Conservation (phyloP, 371 early-diverging fungal genomes). For the Circinella minor region DNA sequence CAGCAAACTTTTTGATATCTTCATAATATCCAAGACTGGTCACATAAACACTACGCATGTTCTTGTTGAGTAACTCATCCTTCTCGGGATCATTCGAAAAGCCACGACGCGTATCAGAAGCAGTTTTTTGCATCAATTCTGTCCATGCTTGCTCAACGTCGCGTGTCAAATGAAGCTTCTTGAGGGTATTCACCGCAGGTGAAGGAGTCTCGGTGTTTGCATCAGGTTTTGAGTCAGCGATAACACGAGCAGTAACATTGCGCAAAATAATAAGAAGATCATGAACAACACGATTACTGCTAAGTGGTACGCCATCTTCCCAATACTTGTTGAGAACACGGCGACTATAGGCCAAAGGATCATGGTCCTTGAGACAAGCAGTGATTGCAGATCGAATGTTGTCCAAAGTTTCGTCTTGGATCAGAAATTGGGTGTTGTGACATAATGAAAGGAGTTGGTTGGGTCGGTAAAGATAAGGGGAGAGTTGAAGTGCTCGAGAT, state of each 20-base stretch:
- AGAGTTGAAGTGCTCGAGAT: slow-evolving; percentile 63
- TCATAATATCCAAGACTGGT: slow-evolving; percentile 64
- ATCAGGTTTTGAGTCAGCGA: slow-evolving; percentile 30
- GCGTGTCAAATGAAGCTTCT: slow-evolving; percentile 27
- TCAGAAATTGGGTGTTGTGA: slow-evolving; percentile 54
- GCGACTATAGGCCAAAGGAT: slow-evolving; percentile 49
- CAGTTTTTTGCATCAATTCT: slow-evolving; percentile 36
- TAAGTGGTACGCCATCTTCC: slow-evolving; percentile 48
- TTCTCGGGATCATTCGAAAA: slow-evolving; percentile 15
- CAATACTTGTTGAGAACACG: slow-evolving; percentile 54
- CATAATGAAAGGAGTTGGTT: slow-evolving; percentile 53
- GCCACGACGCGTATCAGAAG: slow-evolving; percentile 13
- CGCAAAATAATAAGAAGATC: slow-evolving; percentile 59
- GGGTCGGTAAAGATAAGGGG: slow-evolving; percentile 56
- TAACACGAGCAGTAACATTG: slow-evolving; percentile 54
- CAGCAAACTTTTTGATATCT: slow-evolving; percentile 56
- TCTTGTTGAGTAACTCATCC: slow-evolving; percentile 34
- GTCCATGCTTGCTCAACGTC: slow-evolving; percentile 54
- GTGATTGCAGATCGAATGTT: slow-evolving; percentile 59
- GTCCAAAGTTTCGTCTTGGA: slow-evolving; percentile 58
- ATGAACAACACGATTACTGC: slow-evolving; percentile 57
- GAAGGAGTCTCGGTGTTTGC: background rate
- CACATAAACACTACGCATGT: slow-evolving; percentile 54
- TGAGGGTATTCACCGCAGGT: slow-evolving; percentile 24
- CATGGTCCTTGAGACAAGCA: slow-evolving; percentile 45